Conservation (phyloP, 495 filamentous ascomycete genomes). For the Talaromyces liani region DNA sequence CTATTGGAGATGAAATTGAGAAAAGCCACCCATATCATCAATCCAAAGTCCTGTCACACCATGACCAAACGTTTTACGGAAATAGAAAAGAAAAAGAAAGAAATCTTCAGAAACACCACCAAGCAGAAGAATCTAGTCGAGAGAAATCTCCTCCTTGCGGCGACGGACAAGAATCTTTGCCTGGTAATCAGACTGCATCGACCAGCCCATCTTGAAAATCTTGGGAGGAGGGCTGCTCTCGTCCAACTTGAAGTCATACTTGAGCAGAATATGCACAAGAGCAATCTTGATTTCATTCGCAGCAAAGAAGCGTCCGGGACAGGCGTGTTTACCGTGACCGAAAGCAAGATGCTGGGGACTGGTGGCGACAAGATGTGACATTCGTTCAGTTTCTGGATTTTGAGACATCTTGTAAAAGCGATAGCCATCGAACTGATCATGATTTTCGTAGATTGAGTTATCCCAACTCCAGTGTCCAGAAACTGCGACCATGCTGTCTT, state of each 20-base stretch:
- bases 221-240: constrained; percentile 1
- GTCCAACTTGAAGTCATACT: constrained; percentile 45
- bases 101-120: neutral
- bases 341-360: constrained; percentile 38
- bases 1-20: neutral
- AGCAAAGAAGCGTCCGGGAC: constrained; percentile 52
- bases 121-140: neutral
- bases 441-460: constrained; percentile 17
- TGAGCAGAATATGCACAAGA: constrained; percentile 41
- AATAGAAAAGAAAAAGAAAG: neutral
- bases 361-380: constrained; percentile 36
- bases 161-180: neutral
- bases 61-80: neutral
- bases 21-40: neutral
- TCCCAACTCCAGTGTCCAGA: constrained; percentile 15
- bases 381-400: constrained; percentile 19
- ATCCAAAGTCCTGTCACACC: neutral
- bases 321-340: constrained; percentile 40
- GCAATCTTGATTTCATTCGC: constrained; percentile 43
- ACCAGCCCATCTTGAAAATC: neutral
- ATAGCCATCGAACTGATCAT: constrained; percentile 43
- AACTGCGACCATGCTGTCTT: constrained; percentile 10
- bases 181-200: neutral
- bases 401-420: constrained; percentile 44
- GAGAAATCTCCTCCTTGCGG: constrained; percentile 1